These are phyloP conservation scores for Penicillium ucsense DNA, from an alignment of 495 filamentous ascomycete species.

Conservation along the genomic window DNA sequence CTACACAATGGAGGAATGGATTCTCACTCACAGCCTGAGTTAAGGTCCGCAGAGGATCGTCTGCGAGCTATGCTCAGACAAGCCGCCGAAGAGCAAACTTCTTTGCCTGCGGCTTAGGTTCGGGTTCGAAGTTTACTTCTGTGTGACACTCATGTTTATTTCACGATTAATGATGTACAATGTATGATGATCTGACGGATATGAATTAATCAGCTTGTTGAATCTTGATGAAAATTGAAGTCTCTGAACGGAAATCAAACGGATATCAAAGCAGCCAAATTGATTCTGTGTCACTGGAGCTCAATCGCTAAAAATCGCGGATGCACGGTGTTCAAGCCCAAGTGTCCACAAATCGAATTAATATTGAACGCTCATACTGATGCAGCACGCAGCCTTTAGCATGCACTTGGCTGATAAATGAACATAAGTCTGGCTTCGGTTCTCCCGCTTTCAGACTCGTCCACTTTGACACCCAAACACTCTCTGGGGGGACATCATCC, in stretches of 20 bases:
- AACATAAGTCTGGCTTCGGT: too few species aligned
- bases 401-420: too few species aligned
- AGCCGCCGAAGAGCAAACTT: neutral
- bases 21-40: conserved; percentile 6
- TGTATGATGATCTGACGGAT: neutral
- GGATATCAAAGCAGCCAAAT: neutral
- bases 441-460: too few species aligned
- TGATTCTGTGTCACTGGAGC: neutral
- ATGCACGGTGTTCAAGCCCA: neutral
- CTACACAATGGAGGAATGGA: conserved; percentile 14
- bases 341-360: neutral
- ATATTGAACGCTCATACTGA: too few species aligned
- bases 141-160: neutral
- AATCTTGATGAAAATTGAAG: too few species aligned
- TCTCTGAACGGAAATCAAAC: too few species aligned
- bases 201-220: too few species aligned
- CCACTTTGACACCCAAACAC: too few species aligned
- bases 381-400: too few species aligned
- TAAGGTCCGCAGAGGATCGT: conserved; percentile 29
- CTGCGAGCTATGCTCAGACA: conserved; percentile 31
- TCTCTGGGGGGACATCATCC: neutral
- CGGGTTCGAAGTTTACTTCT: neutral
- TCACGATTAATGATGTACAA: conserved; percentile 8
- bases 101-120: neutral
- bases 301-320: neutral